Evolutionary conservation across 2,329 filamentous ascomycete species (phyloP).

Genomic region (Neocucurbitaria cava): DNA sequence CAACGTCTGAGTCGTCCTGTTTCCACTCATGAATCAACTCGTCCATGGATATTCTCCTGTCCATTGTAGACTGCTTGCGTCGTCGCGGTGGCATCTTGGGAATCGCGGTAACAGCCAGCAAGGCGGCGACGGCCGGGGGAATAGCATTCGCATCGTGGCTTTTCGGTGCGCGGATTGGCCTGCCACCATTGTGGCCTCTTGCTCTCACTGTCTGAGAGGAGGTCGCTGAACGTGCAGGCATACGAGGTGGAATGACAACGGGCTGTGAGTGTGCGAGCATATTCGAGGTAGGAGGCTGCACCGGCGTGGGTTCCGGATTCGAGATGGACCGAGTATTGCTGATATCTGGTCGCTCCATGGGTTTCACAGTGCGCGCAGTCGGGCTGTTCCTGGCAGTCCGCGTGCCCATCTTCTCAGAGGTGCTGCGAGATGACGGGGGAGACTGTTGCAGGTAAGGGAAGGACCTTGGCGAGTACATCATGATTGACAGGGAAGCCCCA

Average conservation of each 20-base stretch:
- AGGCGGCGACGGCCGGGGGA: slow-evolving; percentile 63
- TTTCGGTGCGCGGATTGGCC: slow-evolving; percentile 31
- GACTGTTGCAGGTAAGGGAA: slow-evolving; percentile 51
- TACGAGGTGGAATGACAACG: slow-evolving; percentile 51
- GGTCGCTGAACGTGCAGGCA: slow-evolving; percentile 36
- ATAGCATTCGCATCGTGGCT: slow-evolving; percentile 55
- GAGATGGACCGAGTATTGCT: slow-evolving; percentile 10
- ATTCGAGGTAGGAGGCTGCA: slow-evolving; percentile 23
- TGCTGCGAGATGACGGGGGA: slow-evolving; percentile 41
- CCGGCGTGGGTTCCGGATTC: slow-evolving; percentile 10
- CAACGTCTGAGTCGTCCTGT: slow-evolving; percentile 52
- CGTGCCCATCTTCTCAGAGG: slow-evolving; percentile 42
- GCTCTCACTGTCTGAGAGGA: slow-evolving; percentile 40
- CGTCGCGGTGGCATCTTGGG: slow-evolving; percentile 57
- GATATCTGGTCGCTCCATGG: slow-evolving; percentile 15
- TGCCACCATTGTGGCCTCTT: slow-evolving; percentile 39
- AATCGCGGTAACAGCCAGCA: slow-evolving; percentile 67
- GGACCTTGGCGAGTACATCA: slow-evolving; percentile 56
- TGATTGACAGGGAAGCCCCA: slow-evolving; percentile 31
- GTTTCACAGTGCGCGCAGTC: slow-evolving; percentile 19
- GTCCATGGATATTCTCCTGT: slow-evolving; percentile 60
- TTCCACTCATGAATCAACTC: slow-evolving; percentile 63
- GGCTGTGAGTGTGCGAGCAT: slow-evolving; percentile 49
- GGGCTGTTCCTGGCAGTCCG: slow-evolving; percentile 27
- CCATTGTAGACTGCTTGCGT: slow-evolving; percentile 50